Conservation (phyloP, 345 rosid genomes). For the Salix caprea region DNA sequence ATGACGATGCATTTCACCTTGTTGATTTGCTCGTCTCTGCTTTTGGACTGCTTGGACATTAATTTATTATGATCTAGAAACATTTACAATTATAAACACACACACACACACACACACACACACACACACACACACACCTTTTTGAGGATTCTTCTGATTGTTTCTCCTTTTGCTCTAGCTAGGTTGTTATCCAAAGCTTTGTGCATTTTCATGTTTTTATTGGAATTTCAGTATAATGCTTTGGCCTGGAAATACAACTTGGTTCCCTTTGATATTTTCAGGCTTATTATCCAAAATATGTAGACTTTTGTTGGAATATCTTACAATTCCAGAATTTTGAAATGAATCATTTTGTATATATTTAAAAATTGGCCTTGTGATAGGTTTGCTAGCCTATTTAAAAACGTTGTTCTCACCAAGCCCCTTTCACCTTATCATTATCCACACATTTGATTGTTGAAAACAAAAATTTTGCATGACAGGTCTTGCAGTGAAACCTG, state of each 20-base stretch:
- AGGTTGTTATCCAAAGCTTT: no score
- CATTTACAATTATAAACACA: not conserved
- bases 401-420: not conserved
- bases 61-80: not conserved
- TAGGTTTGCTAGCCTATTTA: not conserved
- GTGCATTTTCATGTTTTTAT: no score
- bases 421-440: slow-evolving; percentile 1
- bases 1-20: not conserved
- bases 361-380: not conserved
- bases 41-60: not conserved
- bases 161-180: not conserved
- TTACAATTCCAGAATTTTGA: not conserved
- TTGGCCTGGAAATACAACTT: no score
- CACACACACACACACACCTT: no score
- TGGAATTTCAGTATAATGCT: no score
- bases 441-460: not conserved
- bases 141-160: not conserved
- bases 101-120: no score
- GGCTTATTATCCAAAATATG: not conserved
- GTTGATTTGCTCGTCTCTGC: not conserved
- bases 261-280: not conserved
- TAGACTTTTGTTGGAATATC: not conserved
- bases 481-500: slow-evolving; percentile 89
- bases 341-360: not conserved
- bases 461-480: slow-evolving; percentile 18